Evolutionary conservation across 2,329 filamentous ascomycete species (phyloP), one percentile per base, ranked within the genome.

Genomic region (Alternaria longipes): DNA sequence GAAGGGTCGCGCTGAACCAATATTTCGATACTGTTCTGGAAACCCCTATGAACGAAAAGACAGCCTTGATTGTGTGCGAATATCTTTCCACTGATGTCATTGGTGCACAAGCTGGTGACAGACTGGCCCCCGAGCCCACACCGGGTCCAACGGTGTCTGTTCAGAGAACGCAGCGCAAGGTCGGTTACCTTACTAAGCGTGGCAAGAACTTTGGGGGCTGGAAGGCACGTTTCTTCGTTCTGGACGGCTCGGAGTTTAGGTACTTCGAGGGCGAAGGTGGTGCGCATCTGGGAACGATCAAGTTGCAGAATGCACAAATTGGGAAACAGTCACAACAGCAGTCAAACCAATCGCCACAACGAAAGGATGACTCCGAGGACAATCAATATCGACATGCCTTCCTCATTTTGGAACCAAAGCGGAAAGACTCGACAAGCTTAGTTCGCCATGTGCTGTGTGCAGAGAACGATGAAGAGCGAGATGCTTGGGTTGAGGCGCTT

Each of bases 191-290:
- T 51, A 98, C 95, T 2, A 99, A 99, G 82, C 88, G 92, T 69
- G 95, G 95, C 50, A 99, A 99, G 84, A 98, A 98, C 74, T 99
- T 99, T 81, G 95, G 95, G 53, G 95, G 95, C 50, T 99, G 95
- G 95, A 99, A 99, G 80, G 94, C 93, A 11, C 83, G 89, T 59
- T 91, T 88, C 72, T 91, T 91, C 72, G 84, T 90, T 14, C 81
- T 92, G 4, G 87, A 91, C 69, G 89, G 89, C 9, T 86, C 90
- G 5, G 84, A 90, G 59, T 81, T 99, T 71, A 93, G 91, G 71
- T 99, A 99, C 77, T 98, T 92, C 72, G 95, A 99, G 79, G 88
- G 91, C 2, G 93, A 93, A 3, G 94, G 94, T 50, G 95, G 95
- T 45, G 89, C 93, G 16, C 93, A 97, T 76, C 82, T 98, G 40